These are phyloP conservation scores for Cutaneotrichosporon cyanovorans DNA, from an alignment of 1,284 basidiomycete species.

Conservation along the genomic window DNA sequence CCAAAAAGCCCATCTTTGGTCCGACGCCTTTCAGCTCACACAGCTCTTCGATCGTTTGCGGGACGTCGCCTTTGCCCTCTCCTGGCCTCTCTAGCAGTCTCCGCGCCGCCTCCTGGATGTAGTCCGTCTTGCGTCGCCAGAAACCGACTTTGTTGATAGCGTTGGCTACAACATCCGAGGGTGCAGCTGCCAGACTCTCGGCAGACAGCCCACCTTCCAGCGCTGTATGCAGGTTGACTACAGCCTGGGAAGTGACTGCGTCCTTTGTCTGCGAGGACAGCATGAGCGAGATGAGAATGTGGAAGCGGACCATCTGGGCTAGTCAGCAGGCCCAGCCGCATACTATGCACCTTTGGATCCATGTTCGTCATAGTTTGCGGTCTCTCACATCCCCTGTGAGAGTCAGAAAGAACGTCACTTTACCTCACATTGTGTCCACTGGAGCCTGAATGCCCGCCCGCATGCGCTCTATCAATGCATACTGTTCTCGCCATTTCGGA, in stretches of 20 bases:
- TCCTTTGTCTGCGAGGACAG: conserved; percentile 91
- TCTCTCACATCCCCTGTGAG: conserved; percentile 31
- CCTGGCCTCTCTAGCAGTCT: conserved; percentile 56
- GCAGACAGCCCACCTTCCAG: conserved; percentile 72
- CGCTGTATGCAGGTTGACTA: conserved; percentile 62
- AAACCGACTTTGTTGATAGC: conserved; percentile 88
- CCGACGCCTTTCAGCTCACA: conserved; percentile 79
- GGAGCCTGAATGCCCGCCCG: conserved; percentile 64
- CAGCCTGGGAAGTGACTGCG: conserved; percentile 76
- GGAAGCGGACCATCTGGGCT: conserved; percentile 63
- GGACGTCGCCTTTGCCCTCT: conserved; percentile 57
- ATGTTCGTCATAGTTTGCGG: conserved; percentile 45
- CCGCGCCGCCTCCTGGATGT: conserved; percentile 62
- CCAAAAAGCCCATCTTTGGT: conserved; percentile 85
- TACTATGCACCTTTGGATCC: conserved; percentile 56
- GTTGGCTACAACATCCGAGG: conserved; percentile 57
- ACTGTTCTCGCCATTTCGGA: conserved; percentile 63
- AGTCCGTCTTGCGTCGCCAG: conserved; percentile 75
- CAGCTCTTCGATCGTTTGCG: conserved; percentile 75
- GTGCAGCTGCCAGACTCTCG: conserved; percentile 60
- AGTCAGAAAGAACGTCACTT: background rate
- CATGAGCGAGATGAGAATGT: conserved; percentile 88
- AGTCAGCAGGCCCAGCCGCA: background rate
- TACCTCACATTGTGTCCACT: conserved; percentile 83
- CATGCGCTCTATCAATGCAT: conserved; percentile 70